These are phyloP conservation scores for Coemansia sp. DNA, from an alignment of 192 early-diverging fungal species.

Conservation along the genomic window DNA sequence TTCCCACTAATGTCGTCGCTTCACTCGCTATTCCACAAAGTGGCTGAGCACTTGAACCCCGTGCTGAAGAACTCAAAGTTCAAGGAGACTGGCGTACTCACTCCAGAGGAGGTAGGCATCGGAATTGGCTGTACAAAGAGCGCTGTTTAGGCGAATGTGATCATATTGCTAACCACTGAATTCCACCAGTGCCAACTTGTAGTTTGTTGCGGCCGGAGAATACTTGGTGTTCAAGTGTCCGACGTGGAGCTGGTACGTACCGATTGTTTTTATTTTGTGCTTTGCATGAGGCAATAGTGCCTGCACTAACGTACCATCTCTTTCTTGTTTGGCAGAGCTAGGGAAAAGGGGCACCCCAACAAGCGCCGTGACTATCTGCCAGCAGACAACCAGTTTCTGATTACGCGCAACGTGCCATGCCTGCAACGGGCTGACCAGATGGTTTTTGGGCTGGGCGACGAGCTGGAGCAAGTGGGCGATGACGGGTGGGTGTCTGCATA, in stretches of 20 bases:
- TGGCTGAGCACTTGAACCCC: constrained; percentile 90
- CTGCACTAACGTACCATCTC: background rate
- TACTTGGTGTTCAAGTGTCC: constrained; percentile 98
- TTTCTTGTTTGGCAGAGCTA: constrained; percentile 8
- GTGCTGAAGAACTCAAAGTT: constrained; percentile 93
- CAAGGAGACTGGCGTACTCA: constrained; percentile 91
- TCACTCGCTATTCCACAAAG: constrained; percentile 63
- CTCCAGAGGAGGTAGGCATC: constrained; percentile 82
- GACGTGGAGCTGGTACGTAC: constrained; percentile 84
- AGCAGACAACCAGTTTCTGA: constrained; percentile 89
- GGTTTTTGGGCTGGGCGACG: constrained; percentile 38
- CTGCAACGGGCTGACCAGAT: constrained; percentile 67
- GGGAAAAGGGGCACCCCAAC: constrained; percentile 60
- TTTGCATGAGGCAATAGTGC: background rate
- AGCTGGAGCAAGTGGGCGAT: constrained; percentile 63
- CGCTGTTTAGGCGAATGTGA: background rate
- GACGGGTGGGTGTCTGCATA: constrained; percentile 88
- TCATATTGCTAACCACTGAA: background rate
- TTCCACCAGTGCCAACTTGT: constrained; percentile 1
- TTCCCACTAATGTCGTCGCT: constrained; percentile 52
- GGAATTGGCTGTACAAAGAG: background rate
- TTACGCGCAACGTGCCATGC: constrained; percentile 94
- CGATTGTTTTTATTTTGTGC: background rate
- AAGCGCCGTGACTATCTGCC: constrained; percentile 84
- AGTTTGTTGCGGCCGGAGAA: constrained; percentile 95